phyloP scores from a whole-genome alignment of 768 basidiomycete species.

The Rhodocollybia butyracea region DNA sequence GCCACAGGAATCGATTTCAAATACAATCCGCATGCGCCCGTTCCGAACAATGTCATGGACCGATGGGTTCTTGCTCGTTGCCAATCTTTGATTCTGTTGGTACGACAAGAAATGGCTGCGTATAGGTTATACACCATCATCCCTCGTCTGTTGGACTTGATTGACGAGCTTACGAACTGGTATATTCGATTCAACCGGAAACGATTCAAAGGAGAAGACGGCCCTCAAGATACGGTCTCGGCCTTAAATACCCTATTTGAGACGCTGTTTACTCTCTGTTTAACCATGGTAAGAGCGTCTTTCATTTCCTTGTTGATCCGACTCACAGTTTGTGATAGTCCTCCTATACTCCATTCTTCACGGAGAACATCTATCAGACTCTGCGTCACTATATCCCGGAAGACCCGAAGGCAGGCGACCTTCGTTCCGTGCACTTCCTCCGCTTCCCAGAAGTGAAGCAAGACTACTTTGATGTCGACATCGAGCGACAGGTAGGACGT shows the following conservation, averaged over 20 bases:
- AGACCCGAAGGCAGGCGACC: conserved; percentile 65
- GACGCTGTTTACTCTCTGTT: conserved; percentile 87
- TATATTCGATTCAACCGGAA: conserved; percentile 99
- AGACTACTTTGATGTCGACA: conserved; percentile 91
- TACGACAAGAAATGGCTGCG: conserved; percentile 93
- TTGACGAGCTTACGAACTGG: conserved; percentile 98
- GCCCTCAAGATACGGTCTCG: conserved; percentile 78
- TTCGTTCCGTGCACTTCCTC: conserved; percentile 93
- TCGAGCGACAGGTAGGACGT: conserved; percentile 90
- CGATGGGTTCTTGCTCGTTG: conserved; percentile 98
- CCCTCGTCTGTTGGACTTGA: conserved; percentile 85
- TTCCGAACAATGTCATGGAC: conserved; percentile 95
- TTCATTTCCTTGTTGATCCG: background rate
- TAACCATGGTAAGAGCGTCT: conserved; percentile 78
- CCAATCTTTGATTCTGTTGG: conserved; percentile 90
- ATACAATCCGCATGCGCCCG: conserved; percentile 83
- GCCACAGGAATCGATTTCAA: conserved; percentile 70
- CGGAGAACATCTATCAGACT: conserved; percentile 94
- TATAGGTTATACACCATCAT: conserved; percentile 98
- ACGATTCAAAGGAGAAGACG: conserved; percentile 92
- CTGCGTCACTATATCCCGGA: conserved; percentile 83
- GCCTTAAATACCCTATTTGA: conserved; percentile 97
- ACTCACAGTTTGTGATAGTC: conserved; percentile 41
- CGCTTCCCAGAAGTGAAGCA: conserved; percentile 91
- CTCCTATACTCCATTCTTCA: conserved; percentile 97